Evolutionary conservation across 257 asterid genomes (phyloP).

Genomic region (Petrea volubilis): DNA sequence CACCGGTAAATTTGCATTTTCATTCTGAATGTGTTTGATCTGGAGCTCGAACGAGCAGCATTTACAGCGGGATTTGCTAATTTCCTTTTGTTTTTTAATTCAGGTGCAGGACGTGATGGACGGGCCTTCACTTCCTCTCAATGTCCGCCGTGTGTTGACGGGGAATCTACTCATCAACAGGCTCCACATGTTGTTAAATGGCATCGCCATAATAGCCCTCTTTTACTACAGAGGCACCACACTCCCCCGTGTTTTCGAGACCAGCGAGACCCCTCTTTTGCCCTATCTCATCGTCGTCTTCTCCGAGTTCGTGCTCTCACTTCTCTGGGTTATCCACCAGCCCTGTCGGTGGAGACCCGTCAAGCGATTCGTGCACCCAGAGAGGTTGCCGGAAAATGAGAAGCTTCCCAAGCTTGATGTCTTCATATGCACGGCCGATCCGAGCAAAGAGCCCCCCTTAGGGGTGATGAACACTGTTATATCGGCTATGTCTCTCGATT

Average conservation of each 20-base stretch:
- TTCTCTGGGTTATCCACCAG: constrained; percentile 53
- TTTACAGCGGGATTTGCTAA: too few relatives aligned
- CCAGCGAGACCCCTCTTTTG: background rate
- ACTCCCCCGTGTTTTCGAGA: background rate
- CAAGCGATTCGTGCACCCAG: constrained; percentile 38
- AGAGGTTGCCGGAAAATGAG: constrained; percentile 37
- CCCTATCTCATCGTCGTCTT: constrained; percentile 29
- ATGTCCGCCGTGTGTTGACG: constrained; percentile 11
- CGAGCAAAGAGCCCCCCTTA: constrained; percentile 53
- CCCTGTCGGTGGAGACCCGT: constrained; percentile 53
- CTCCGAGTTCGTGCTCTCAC: constrained; percentile 37
- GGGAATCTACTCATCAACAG: constrained; percentile 24
- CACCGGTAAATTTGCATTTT: too few relatives aligned
- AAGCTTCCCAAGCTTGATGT: constrained; percentile 57
- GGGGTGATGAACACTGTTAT: constrained; percentile 75
- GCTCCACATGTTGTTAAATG: constrained; percentile 30
- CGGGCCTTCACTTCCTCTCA: constrained; percentile 20
- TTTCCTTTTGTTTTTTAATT: too few relatives aligned
- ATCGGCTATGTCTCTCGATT: constrained; percentile 73
- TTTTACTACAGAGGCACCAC: constrained; percentile 36
- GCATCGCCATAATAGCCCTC: constrained; percentile 22
- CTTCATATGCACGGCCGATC: constrained; percentile 65
- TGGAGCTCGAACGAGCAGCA: too few relatives aligned
- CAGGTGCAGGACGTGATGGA: too few relatives aligned
- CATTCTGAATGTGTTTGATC: too few relatives aligned